Base-by-base conservation (phyloP, 805 yeast genomes). In the Cyberlindnera euphorbiiphila region DNA sequence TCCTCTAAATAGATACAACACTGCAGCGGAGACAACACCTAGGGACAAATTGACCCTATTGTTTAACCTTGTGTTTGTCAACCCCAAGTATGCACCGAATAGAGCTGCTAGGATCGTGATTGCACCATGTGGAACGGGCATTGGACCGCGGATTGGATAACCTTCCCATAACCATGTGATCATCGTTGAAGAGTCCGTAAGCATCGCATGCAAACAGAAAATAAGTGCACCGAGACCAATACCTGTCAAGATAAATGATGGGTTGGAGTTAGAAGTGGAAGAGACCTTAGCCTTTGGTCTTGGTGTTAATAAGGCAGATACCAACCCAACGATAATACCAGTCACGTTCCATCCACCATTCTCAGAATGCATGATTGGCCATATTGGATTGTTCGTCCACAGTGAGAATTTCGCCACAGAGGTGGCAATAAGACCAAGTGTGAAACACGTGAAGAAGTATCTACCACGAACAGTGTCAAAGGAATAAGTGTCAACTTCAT, bases 161-260 rank as follows among this genome's bases (percentile, higher is more conserved):
- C 98, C 98, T 44, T 81, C 84, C 98, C 98, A 93, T n/a, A 79
- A 77, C 97, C 97, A 93, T 32, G 81, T 69, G n/a, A 86, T 83
- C 29, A 91, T 69, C 9, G 93, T 84, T 3, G 95, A 80, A 0
- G 96, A 73, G 57, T 93, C 98, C 3, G 86, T 74, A 32, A 88
- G 59, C 67, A 81, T 74, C 11, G 94, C 84, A 49, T 80, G 81
- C 24, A 84, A 59, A 6, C 83, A 74, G 56, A 79, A 91, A 20
- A 87, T 58, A 39, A 82, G 67, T 1, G 87, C 77, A 17, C 94
- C 98, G 45, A 91, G 69, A 1, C 95, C 95, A 17, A 74, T 36
- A 2, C 81, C 72, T 1, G 87, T 70, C 13, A 71, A 56, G 3
- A 81, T 7, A 12, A 69, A 46, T 0, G 76, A 72, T 11, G 78